Percentiles rank a stretch among this genome's conserved stretches.
phyloP scores from a whole-genome alignment of 192 early-diverging fungal genomes.

The Phycomyces blakesleeanus region DNA sequence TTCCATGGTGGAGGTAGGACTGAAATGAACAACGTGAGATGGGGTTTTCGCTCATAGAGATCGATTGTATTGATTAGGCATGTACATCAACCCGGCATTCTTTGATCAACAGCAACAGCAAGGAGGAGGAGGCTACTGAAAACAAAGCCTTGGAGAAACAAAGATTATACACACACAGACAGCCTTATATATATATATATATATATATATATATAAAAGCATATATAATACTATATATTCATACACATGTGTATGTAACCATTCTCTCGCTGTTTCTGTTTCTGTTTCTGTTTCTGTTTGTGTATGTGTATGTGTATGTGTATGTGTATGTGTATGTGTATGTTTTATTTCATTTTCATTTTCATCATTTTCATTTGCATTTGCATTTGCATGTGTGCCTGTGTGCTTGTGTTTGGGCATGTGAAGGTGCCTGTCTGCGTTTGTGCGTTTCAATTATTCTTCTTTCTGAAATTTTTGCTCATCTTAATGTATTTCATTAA shows the following conservation, averaged over 20 bases:
- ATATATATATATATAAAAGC: too few species aligned
- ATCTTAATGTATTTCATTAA: too few species aligned
- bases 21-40: background rate
- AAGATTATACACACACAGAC: too few species aligned
- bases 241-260: background rate
- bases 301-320: background rate
- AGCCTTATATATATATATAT: too few species aligned
- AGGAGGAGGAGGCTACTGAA: conserved; percentile 1
- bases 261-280: background rate
- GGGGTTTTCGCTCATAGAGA: background rate
- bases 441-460: too few species aligned
- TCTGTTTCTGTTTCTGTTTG: background rate
- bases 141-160: background rate
- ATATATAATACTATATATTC: too few species aligned
- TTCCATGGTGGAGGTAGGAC: conserved; percentile 12
- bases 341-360: too few species aligned
- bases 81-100: conserved; percentile 44
- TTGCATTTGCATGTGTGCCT: too few species aligned
- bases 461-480: too few species aligned
- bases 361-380: too few species aligned
- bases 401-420: background rate
- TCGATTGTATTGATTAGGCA: conserved; percentile 8
- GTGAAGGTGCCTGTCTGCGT: too few species aligned
- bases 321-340: background rate
- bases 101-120: conserved; percentile 33